Evolutionary conservation across 78 protist genomes (phyloP), one percentile per base, ranked within the genome.

Genomic region (Protostelium mycophagum): DNA sequence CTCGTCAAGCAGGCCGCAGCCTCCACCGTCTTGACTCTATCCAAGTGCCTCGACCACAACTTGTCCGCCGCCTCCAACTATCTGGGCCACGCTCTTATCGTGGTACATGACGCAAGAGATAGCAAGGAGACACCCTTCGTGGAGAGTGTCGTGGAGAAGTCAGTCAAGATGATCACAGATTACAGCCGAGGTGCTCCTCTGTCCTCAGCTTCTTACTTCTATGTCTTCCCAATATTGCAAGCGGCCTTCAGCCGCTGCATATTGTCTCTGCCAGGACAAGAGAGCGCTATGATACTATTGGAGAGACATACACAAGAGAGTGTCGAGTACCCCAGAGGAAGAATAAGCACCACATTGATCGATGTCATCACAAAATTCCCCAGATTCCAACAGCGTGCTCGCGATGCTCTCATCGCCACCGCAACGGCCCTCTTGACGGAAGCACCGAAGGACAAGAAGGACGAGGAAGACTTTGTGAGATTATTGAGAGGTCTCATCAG

Each of bases 251-350:
- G 16, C 73, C 73, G 73, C 5, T 83, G 85, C 85, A 34, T 31
- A 10, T 25, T 31, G 85, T 83, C 34, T 83, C 1, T 31, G 34
- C 1, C 1, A 10, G 28, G 85, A 28, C 96, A 93, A 86, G 96
- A 89, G 88, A 31, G 89, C 0, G 83, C 96, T 28, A 91, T 93
- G 93, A 90, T 87, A 0, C 84, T 93, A 35, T 85, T 91, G 38
- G 87, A 87, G 87, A 83, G 36, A 63, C 96, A 93, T 38, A 88
- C 93, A 1, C 38, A 36, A 0, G 90, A 63, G 28, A 87, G 89
- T 37, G 90, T 89, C 86, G 84, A 90, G 23, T 93, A 90, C 83
- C 96, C 96, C 85, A 35, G 96, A 35, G 93, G 93, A 31, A 84
- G 91, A 28, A 88, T 93, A 91, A 88, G 91, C 73, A 38, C 93